Conservation (phyloP, 768 basidiomycete genomes). For the Trametes cubensis region DNA sequence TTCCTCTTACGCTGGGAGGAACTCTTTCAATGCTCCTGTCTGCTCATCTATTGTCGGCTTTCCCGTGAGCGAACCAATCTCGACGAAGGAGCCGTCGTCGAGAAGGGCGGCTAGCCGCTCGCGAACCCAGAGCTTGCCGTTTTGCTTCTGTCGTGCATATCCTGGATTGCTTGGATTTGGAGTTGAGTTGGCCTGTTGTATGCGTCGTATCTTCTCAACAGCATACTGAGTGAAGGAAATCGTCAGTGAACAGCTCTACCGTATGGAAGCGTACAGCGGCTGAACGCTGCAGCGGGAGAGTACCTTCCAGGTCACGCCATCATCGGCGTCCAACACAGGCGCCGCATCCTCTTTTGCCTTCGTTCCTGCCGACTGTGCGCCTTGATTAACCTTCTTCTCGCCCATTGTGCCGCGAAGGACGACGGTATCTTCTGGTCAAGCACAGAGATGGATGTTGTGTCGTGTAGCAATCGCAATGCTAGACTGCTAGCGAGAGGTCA, state of each 20-base stretch:
- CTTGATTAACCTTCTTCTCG: neutral
- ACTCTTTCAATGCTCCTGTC: constrained; percentile 17
- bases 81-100: constrained; percentile 18
- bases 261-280: too few species aligned
- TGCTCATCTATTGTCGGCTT: constrained; percentile 15
- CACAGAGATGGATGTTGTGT: too few species aligned
- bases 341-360: neutral
- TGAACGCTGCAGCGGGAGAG: too few species aligned
- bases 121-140: constrained; percentile 27
- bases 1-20: constrained; percentile 18
- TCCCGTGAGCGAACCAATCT: constrained; percentile 25
- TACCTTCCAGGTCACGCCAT: constrained; percentile 27
- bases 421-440: too few species aligned
- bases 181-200: constrained; percentile 1
- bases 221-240: constrained; percentile 3
- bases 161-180: constrained; percentile 19
- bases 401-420: neutral
- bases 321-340: constrained; percentile 3
- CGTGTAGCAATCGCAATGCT: too few species aligned
- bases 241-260: neutral
- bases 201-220: constrained; percentile 4
- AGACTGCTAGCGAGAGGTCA: too few species aligned
- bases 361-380: neutral
- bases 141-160: constrained; percentile 21
- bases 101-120: constrained; percentile 22